These are phyloP conservation scores for Phylloporus sp. DNA, from an alignment of 1,284 basidiomycete species.

Conservation along the genomic window DNA sequence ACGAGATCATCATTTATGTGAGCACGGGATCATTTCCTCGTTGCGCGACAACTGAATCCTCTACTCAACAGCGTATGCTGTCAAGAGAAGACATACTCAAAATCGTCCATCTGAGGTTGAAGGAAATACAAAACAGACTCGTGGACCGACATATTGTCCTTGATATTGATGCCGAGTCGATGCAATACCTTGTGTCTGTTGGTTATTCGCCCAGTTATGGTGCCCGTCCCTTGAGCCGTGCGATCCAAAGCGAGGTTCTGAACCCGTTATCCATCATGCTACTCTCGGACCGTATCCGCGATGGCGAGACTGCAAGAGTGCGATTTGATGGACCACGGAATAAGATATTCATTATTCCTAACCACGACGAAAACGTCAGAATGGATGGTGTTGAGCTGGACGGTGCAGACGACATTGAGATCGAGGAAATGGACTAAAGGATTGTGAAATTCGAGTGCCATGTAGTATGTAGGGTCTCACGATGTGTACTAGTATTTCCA, in stretches of 20 bases:
- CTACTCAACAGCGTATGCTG: constrained; percentile 67
- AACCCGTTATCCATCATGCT: constrained; percentile 92
- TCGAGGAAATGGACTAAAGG: constrained; percentile 80
- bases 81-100: constrained; percentile 78
- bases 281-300: constrained; percentile 83
- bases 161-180: constrained; percentile 78
- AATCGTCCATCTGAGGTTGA: constrained; percentile 87
- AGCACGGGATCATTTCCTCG: constrained; percentile 43
- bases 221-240: constrained; percentile 90
- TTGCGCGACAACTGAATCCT: constrained; percentile 5
- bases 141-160: constrained; percentile 82
- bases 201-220: constrained; percentile 90
- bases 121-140: constrained; percentile 79
- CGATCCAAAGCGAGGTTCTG: constrained; percentile 92
- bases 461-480: too few species aligned
- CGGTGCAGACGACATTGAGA: constrained; percentile 63
- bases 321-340: constrained; percentile 88
- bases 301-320: constrained; percentile 82
- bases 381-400: constrained; percentile 55
- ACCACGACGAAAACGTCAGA: constrained; percentile 70
- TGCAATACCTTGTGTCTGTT: constrained; percentile 83
- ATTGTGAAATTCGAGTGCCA: too few species aligned
- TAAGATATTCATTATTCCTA: constrained; percentile 82
- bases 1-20: constrained; percentile 90
- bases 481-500: neutral